Conservation (phyloP, 139 green algal genomes). For the Yamagishiella unicocca region DNA sequence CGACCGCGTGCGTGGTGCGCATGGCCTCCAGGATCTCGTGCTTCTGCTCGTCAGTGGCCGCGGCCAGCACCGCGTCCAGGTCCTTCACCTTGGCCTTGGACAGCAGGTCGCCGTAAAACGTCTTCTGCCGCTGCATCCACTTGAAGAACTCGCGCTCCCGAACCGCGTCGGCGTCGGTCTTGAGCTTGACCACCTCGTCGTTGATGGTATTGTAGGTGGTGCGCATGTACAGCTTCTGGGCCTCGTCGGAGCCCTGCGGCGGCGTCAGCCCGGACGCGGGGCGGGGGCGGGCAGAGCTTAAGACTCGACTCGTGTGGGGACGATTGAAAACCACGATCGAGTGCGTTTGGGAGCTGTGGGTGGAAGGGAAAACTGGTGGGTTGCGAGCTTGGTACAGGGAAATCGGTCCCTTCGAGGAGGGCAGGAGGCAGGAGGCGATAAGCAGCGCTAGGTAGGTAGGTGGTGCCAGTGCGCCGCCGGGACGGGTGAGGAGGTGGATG, state of each 20-base stretch:
- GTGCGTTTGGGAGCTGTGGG: too few relatives aligned
- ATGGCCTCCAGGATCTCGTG: conserved; percentile 49
- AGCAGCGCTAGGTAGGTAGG: too few relatives aligned
- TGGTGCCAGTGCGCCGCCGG: too few relatives aligned
- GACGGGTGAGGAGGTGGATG: too few relatives aligned
- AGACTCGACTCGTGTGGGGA: too few relatives aligned
- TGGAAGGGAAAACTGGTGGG: too few relatives aligned
- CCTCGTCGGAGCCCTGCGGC: background rate
- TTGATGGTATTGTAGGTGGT: conserved; percentile 52
- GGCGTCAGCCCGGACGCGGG: too few relatives aligned
- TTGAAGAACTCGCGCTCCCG: conserved; percentile 36
- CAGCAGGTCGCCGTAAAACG: conserved; percentile 56
- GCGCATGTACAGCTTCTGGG: conserved; percentile 7
- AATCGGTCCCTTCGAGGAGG: too few relatives aligned
- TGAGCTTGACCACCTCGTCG: conserved; percentile 36
- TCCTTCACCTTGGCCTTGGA: conserved; percentile 7
- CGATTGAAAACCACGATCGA: too few relatives aligned
- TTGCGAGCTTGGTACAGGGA: too few relatives aligned
- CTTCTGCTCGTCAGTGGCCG: conserved; percentile 38
- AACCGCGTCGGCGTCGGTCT: conserved; percentile 9
- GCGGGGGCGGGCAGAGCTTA: too few relatives aligned
- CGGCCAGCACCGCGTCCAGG: conserved; percentile 35
- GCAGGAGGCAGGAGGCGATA: too few relatives aligned
- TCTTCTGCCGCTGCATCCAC: conserved; percentile 56
- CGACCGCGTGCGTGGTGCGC: conserved; percentile 37